These are phyloP conservation scores for Boletus smithii DNA, from an alignment of 1,284 basidiomycete genomes.

Conservation along the genomic window DNA sequence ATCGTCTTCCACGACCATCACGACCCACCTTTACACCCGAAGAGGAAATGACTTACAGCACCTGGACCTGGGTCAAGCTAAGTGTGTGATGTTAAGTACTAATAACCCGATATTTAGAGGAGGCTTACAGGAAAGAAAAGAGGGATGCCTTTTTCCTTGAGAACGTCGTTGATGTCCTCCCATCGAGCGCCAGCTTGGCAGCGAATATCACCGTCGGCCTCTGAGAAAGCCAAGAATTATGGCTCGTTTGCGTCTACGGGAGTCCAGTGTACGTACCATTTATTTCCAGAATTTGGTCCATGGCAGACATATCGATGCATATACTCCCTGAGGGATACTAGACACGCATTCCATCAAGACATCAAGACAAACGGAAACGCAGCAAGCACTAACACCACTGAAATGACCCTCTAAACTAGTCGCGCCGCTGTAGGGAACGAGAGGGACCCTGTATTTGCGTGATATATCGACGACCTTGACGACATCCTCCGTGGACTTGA, in stretches of 20 bases:
- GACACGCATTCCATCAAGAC: neutral
- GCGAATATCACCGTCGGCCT: slow-evolving; percentile 66
- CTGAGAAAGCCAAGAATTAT: slow-evolving; percentile 27
- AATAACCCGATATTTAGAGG: neutral
- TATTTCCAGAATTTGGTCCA: slow-evolving; percentile 60
- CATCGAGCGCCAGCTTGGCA: slow-evolving; percentile 84
- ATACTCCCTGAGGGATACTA: slow-evolving; percentile 56
- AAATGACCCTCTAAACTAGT: slow-evolving; percentile 56
- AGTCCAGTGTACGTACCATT: slow-evolving; percentile 34
- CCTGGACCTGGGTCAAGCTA: slow-evolving; percentile 56
- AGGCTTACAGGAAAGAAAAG: slow-evolving; percentile 66
- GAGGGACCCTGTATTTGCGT: slow-evolving; percentile 50
- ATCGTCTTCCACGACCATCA: slow-evolving; percentile 41
- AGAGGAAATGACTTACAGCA: slow-evolving; percentile 37
- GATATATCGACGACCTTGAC: slow-evolving; percentile 57
- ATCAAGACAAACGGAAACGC: neutral
- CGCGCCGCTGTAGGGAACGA: slow-evolving; percentile 59
- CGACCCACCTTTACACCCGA: neutral
- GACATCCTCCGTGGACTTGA: slow-evolving; percentile 52
- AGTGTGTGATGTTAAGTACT: neutral
- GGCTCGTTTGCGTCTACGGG: neutral
- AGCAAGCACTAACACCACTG: slow-evolving; percentile 34
- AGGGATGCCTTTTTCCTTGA: slow-evolving; percentile 66
- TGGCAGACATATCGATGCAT: slow-evolving; percentile 61
- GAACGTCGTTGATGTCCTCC: slow-evolving; percentile 81